Base-by-base conservation (phyloP, 2,329 filamentous ascomycete genomes). In the Thelonectria olida region DNA sequence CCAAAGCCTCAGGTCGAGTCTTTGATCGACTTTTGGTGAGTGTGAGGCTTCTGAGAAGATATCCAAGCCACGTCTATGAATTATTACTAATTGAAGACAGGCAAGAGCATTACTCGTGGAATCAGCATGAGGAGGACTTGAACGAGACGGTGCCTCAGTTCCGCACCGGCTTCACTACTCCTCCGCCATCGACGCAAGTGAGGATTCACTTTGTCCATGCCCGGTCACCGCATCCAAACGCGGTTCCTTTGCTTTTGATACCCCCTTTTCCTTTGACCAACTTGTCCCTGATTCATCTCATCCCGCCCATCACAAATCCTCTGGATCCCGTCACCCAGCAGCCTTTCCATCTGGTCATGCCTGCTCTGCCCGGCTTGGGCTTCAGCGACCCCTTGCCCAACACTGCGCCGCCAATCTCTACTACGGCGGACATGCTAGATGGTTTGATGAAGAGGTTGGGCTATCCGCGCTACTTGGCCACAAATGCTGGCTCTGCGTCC, bases 101-200 rank as follows among this genome's bases (percentile, higher is more conserved):
- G 88, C 81, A 90, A 28, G 88, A 91, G 62, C 79, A 84, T 44
- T 91, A 90, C 74, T 84, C 84, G 60, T 92, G 89, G 88, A 82
- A 86, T 49, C 77, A 81, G 2, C 82, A 87, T 56, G 89, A 91
- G 74, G 75, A 80, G 7, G 71, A 75, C 39, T 81, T 90, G 66
- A 91, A 92, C 72, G 71, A 76, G 8, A 74, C 78, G 0, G 76
- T 90, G n/a, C 85, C 88, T 1, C 89, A 91, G 73, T 91, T 85
- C 72, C 84, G 89, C 27, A 89, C 86, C 12, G 79, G 78, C 13
- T 80, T 90, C 57, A 67, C 74, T 2, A 69, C 79, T 48, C 77
- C 77, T 23, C 77, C 72, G 7, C 73, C 75, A n/a, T 75, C 79
- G 44, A 64, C 78, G 5, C 76, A 80, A 2, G 72, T 88, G 1